Conservation (phyloP, 371 early-diverging fungal genomes). For the Lichtheimia corymbifera region DNA sequence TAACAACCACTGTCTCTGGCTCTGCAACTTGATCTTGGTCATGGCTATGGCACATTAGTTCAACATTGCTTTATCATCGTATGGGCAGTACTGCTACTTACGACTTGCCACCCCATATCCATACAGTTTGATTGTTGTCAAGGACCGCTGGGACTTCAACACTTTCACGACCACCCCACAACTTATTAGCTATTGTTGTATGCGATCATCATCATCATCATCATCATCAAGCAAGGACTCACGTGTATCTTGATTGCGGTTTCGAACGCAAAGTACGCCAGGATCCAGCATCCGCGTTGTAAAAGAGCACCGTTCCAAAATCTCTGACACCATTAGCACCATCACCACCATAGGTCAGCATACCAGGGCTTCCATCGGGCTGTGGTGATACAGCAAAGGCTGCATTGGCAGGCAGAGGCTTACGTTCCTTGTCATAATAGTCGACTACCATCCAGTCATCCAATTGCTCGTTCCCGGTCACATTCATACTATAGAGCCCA, state of each 20-base stretch:
- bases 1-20: background rate
- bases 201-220: background rate
- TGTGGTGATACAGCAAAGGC: constrained; percentile 13
- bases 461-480: background rate
- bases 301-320: too few relatives aligned
- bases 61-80: background rate
- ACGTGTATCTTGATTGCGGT: too few relatives aligned
- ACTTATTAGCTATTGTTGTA: background rate
- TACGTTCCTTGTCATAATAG: constrained; percentile 16
- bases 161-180: constrained; percentile 11
- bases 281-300: too few relatives aligned
- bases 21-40: constrained; percentile 5
- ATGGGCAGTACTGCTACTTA: background rate
- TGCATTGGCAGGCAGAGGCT: constrained; percentile 51
- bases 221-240: too few relatives aligned
- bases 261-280: too few relatives aligned
- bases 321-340: constrained; percentile 6
- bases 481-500: too few relatives aligned
- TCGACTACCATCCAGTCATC: background rate
- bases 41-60: background rate
- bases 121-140: constrained; percentile 6
- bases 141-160: constrained; percentile 12
- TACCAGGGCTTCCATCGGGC: constrained; percentile 2
- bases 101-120: constrained; percentile 22
- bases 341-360: constrained; percentile 15